Evolutionary conservation across 1,284 basidiomycete species (phyloP), one percentile per base, ranked within the genome.

Genomic region (Papiliotrema fonsecae): DNA sequence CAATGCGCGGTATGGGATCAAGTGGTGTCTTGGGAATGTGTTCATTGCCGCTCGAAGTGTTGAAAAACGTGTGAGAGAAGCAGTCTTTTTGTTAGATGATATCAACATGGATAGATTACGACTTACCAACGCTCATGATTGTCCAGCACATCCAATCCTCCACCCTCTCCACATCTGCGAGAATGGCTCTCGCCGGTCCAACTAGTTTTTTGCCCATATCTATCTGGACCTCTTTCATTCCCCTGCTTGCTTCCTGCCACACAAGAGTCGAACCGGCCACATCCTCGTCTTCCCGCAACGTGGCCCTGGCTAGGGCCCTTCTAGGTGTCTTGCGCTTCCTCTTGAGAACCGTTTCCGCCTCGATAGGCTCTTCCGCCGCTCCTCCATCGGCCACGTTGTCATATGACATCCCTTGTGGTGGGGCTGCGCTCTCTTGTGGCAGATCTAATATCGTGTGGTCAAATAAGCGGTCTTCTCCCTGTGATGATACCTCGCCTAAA

Each of bases 81-180:
- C 42, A 40, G 22, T 37, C 44, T 52, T 22, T 4, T 10, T 34
- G 22, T 45, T 21, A 32, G 35, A 13, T 50, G 52, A 51, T 39
- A 3, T 4, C n/a, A 38, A 45, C 2, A 50, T 24, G 11, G 13
- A 24, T 3, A 16, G 19, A 27, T 13, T 11, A 5, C 30, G 10
- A 81, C 89, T 74, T 74, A 92, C 90, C 89, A 47, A 96, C 92
- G 42, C 92, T 88, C 54, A 92, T 88, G 57, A 97, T 91, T 9
- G 89, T 91, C 92, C 92, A 97, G 64, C 88, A 90, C 51, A 93
- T 79, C 75, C 88, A 91, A 67, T 97, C 92, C 64, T 94, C 89
- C 13, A 96, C 88, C 69, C 46, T 55, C 22, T 69, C 67, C 27
- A 62, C 54, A 2, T 42, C 43, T 44, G 38, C 51, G 18, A 51